Percentiles rank a stretch among this genome's conserved stretches.
phyloP scores from a whole-genome alignment of 176 grass and related monocot genomes.

The Cenchrus fungigraminus region DNA sequence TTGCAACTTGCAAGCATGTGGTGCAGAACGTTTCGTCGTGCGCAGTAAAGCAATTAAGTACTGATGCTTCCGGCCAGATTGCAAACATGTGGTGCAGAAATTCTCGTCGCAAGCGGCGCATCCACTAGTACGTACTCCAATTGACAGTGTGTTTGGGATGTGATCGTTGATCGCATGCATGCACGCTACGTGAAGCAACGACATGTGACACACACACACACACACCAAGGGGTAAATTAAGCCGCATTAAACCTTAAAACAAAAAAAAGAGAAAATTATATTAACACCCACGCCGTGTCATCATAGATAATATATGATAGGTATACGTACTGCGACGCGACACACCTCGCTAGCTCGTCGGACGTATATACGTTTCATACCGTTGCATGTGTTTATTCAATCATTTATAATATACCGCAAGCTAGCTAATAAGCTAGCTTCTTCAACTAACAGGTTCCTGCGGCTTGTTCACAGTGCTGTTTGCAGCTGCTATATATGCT shows the following conservation, averaged over 20 bases:
- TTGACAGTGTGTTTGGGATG: neutral
- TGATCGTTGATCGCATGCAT: neutral
- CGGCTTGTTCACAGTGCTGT: neutral
- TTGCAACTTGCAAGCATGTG: no score
- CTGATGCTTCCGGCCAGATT: neutral
- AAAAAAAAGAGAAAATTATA: neutral
- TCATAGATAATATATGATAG: no score
- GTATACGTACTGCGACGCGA: neutral
- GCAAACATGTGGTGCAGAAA: conserved; percentile 9
- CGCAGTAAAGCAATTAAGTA: neutral
- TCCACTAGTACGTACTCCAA: neutral
- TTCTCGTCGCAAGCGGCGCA: neutral
- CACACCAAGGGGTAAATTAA: neutral
- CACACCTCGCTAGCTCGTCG: neutral
- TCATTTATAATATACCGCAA: no score
- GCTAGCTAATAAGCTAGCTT: neutral
- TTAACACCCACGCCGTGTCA: neutral
- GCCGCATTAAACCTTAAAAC: neutral
- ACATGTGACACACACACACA: no score
- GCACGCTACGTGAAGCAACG: neutral
- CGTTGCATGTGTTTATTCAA: neutral
- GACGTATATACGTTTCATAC: neutral
- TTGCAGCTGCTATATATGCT: neutral
- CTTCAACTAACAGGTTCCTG: neutral
- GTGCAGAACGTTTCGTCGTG: neutral